Conservation (phyloP, 441 rosid species). For the Populus hybrid region DNA sequence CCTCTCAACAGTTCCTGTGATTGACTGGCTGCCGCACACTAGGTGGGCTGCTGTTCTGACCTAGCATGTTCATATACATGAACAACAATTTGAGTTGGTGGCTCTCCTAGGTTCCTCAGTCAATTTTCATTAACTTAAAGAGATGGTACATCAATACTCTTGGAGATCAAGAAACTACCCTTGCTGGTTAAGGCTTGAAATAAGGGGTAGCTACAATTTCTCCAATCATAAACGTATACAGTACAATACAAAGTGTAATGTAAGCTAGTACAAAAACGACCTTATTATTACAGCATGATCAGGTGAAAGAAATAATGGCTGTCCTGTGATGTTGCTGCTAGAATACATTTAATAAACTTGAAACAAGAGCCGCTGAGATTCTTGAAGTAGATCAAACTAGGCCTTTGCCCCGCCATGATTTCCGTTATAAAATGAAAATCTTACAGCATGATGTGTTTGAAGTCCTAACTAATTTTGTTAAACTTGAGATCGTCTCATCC, state of each 20-base stretch:
- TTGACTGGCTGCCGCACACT: neutral
- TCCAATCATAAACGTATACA: neutral
- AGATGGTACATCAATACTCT: neutral
- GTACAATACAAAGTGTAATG: neutral
- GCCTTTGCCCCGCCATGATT: too few relatives aligned
- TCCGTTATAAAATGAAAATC: too few relatives aligned
- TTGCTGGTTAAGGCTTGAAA: neutral
- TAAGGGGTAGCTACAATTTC: too few relatives aligned
- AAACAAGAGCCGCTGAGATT: too few relatives aligned
- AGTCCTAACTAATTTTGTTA: too few relatives aligned
- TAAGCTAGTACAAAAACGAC: neutral
- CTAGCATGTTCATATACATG: neutral
- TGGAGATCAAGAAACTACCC: neutral
- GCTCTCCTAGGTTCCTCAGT: neutral
- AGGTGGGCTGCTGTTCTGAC: neutral
- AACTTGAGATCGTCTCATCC: too few relatives aligned
- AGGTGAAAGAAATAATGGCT: too few relatives aligned
- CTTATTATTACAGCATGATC: too few relatives aligned
- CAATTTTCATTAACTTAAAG: neutral
- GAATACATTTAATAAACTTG: too few relatives aligned
- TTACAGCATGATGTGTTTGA: too few relatives aligned
- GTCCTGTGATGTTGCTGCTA: too few relatives aligned
- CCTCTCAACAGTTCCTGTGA: neutral
- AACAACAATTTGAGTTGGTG: neutral
- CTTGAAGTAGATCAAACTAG: too few relatives aligned